Evolutionary conservation across 352 stramenopile species (phyloP).

Genomic region (Globisporangium paroecandrum): DNA sequence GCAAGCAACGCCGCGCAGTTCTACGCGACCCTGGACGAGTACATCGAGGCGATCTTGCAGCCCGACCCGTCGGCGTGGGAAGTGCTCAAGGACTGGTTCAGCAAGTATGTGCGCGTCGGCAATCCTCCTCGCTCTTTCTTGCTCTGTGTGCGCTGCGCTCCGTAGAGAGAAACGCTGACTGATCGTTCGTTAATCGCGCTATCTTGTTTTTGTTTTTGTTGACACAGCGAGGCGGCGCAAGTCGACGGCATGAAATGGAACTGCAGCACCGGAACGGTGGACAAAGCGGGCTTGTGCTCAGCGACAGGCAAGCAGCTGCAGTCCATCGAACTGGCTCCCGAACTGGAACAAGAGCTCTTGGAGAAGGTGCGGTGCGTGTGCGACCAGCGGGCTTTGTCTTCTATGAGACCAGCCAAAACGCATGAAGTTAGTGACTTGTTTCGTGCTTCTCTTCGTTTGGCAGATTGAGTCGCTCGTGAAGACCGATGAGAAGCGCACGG

Average conservation of each 20-base stretch:
- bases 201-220: slow-evolving; percentile 3
- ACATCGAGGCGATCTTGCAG: slow-evolving; percentile 57
- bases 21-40: slow-evolving; percentile 51
- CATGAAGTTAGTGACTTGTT: slow-evolving; percentile 1
- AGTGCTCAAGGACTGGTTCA: slow-evolving; percentile 72
- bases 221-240: slow-evolving; percentile 53
- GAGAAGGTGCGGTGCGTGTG: slow-evolving; percentile 43
- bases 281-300: slow-evolving; percentile 51
- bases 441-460: background rate
- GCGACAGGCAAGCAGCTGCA: slow-evolving; percentile 54
- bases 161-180: background rate
- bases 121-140: background rate
- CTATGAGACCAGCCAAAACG: background rate
- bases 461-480: slow-evolving; percentile 80
- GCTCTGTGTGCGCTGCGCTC: background rate
- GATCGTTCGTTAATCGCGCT: background rate
- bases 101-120: slow-evolving; percentile 28
- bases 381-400: background rate
- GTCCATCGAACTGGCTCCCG: slow-evolving; percentile 60
- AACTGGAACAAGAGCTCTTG: slow-evolving; percentile 43
- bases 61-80: slow-evolving; percentile 46
- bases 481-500: slow-evolving; percentile 61
- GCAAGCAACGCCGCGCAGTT: slow-evolving; percentile 40
- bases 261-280: slow-evolving; percentile 49
- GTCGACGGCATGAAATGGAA: slow-evolving; percentile 60